Conservation (phyloP, 768 basidiomycete species). For the Pleurotus giganteus region DNA sequence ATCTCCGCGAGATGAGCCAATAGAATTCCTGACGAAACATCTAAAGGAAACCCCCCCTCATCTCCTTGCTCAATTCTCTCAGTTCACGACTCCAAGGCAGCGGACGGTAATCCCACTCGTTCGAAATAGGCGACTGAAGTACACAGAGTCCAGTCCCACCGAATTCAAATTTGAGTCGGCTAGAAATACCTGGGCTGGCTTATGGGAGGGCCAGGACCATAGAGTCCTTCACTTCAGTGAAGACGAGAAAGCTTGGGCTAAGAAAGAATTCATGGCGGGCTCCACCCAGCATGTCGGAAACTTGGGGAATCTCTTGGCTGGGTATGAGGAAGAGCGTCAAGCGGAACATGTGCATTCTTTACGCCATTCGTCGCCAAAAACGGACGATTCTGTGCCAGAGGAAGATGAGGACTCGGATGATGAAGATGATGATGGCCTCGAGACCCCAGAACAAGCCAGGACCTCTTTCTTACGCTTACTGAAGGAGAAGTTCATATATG, state of each 20-base stretch:
- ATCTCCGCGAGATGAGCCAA: conserved; percentile 53
- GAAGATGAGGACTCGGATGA: conserved; percentile 68
- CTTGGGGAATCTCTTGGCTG: conserved; percentile 60
- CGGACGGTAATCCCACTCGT: conserved; percentile 62
- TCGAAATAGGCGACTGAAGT: conserved; percentile 71
- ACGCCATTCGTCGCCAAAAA: conserved; percentile 36
- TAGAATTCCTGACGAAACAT: conserved; percentile 57
- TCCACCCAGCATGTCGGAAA: conserved; percentile 63
- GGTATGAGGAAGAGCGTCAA: conserved; percentile 78
- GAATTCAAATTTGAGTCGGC: conserved; percentile 56
- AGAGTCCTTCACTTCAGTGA: conserved; percentile 48
- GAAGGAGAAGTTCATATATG: conserved; percentile 74
- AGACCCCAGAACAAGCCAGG: conserved; percentile 49
- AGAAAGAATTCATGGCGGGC: conserved; percentile 58
- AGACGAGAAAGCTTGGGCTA: conserved; percentile 73
- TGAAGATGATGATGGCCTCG: conserved; percentile 30
- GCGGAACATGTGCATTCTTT: conserved; percentile 54
- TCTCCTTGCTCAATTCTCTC: conserved; percentile 34
- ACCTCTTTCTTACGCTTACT: conserved; percentile 56
- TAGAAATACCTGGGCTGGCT: conserved; percentile 56
- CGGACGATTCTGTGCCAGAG: conserved; percentile 55
- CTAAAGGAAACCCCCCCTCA: conserved; percentile 30
- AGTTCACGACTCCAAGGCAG: conserved; percentile 57
- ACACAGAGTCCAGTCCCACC: conserved; percentile 48
- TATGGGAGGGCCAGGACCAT: conserved; percentile 62